A percentile compares a stretch with the other conserved stretches of the same genome.
Conservation (phyloP, 495 filamentous ascomycete species). For the Xylaria palmicola region DNA sequence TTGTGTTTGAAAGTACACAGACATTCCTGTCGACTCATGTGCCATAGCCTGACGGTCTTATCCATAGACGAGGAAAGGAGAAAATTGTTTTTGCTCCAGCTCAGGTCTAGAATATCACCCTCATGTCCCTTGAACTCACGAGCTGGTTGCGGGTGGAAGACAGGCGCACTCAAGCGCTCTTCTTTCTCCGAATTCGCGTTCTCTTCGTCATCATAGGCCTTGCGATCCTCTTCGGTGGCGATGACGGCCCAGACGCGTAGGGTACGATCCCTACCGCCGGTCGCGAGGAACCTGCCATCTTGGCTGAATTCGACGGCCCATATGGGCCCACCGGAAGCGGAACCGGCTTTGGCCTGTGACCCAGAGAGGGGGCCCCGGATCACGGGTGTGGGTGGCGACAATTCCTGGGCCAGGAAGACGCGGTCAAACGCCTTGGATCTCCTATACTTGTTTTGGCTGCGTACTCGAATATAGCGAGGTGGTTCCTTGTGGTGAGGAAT, state of each 20-base stretch:
- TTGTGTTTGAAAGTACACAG: slow-evolving; percentile 95
- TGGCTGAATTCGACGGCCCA: slow-evolving; percentile 94
- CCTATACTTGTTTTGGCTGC: slow-evolving; percentile 78
- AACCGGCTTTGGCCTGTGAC: slow-evolving; percentile 25
- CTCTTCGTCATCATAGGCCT: slow-evolving; percentile 68
- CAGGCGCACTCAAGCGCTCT: slow-evolving; percentile 80
- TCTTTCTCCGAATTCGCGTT: slow-evolving; percentile 50
- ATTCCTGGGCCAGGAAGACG: slow-evolving; percentile 88
- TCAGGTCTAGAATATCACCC: slow-evolving; percentile 84
- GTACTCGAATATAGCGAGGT: slow-evolving; percentile 85
- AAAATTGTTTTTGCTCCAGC: slow-evolving; percentile 99
- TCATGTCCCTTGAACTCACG: slow-evolving; percentile 83
- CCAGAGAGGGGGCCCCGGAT: slow-evolving; percentile 39
- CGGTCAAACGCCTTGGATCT: slow-evolving; percentile 79
- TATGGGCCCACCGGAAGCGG: slow-evolving; percentile 58
- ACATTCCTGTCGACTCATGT: slow-evolving; percentile 80
- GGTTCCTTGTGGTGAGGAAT: slow-evolving; percentile 87
- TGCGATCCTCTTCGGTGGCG: slow-evolving; percentile 74
- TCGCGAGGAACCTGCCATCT: slow-evolving; percentile 88
- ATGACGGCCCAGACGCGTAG: slow-evolving; percentile 92
- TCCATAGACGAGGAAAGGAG: slow-evolving; percentile 97
- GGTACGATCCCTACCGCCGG: slow-evolving; percentile 81
- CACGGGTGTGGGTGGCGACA: slow-evolving; percentile 35
- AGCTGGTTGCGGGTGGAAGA: slow-evolving; percentile 78
- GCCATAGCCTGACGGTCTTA: slow-evolving; percentile 95